These are phyloP conservation scores for Corylus americana DNA, from an alignment of 306 rosid species.

Conservation along the genomic window DNA sequence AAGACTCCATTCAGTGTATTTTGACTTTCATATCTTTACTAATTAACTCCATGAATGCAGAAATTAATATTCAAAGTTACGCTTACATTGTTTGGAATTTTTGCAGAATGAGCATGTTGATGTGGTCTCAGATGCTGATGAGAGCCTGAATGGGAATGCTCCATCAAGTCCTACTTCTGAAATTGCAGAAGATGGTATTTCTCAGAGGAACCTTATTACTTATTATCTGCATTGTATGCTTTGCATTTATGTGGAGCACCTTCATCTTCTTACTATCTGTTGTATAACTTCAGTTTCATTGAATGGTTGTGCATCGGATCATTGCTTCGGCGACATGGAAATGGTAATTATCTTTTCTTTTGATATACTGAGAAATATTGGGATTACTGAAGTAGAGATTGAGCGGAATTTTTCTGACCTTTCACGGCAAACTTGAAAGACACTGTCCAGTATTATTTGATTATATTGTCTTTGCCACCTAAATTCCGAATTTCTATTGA, in stretches of 20 bases:
- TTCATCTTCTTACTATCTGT: constrained; percentile 30
- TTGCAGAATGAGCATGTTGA: constrained; percentile 60
- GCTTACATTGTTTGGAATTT: constrained; percentile 6
- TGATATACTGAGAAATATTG: neutral
- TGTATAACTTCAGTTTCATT: constrained; percentile 54
- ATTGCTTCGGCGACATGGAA: constrained; percentile 38
- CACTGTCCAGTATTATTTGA: neutral
- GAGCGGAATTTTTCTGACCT: constrained; percentile 15
- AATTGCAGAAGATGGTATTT: constrained; percentile 49
- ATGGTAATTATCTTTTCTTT: constrained; percentile 47
- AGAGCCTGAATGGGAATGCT: constrained; percentile 46
- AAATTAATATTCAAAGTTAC: constrained; percentile 13
- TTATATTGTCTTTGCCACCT: constrained; percentile 12
- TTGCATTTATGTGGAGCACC: constrained; percentile 22
- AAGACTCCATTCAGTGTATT: constrained; percentile 59
- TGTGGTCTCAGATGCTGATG: constrained; percentile 52
- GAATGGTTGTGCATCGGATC: constrained; percentile 41
- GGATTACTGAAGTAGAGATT: constrained; percentile 14
- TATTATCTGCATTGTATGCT: constrained; percentile 14
- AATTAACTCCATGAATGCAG: constrained; percentile 11
- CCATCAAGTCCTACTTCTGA: constrained; percentile 62
- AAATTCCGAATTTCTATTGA: constrained; percentile 1
- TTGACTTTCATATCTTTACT: constrained; percentile 28
- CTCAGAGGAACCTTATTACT: constrained; percentile 26
- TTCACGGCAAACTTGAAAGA: constrained; percentile 7